phyloP scores from a whole-genome alignment of 192 early-diverging fungal species.

The Entomortierella beljakovae region DNA sequence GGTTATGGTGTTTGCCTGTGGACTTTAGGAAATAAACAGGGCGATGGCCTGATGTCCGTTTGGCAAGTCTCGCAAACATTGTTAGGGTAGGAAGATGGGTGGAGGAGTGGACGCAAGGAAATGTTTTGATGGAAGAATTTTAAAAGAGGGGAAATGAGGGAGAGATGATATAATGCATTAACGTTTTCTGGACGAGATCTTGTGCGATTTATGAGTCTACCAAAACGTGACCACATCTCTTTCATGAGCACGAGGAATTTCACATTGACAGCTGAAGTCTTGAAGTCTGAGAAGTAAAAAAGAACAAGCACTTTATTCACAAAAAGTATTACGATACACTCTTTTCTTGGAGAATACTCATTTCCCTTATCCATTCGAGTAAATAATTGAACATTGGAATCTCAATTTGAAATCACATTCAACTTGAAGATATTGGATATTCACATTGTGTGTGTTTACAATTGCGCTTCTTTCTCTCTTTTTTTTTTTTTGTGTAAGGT shows the following conservation, averaged over 20 bases:
- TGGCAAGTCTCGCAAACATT: conserved; percentile 36
- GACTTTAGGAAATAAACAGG: neutral
- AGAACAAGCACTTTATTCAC: too few species aligned
- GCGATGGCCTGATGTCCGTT: conserved; percentile 4
- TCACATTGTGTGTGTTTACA: too few species aligned
- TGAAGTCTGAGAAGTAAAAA: too few species aligned
- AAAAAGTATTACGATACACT: too few species aligned
- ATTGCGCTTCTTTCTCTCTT: neutral
- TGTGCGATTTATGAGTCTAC: neutral
- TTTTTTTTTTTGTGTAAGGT: neutral
- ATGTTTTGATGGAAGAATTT: neutral
- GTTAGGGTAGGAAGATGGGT: neutral
- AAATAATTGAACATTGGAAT: too few species aligned
- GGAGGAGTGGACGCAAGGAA: neutral
- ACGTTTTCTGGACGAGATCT: neutral
- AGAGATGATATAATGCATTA: neutral
- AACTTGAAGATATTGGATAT: too few species aligned
- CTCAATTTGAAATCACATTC: too few species aligned
- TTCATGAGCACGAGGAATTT: too few species aligned
- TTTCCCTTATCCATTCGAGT: neutral
- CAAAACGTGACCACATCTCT: conserved; percentile 3
- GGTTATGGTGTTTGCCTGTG: neutral
- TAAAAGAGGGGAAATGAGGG: neutral
- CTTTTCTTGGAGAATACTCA: too few species aligned
- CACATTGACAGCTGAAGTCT: too few species aligned